Conservation (phyloP, 257 asterid species). For the Nicotiana sylvestris region DNA sequence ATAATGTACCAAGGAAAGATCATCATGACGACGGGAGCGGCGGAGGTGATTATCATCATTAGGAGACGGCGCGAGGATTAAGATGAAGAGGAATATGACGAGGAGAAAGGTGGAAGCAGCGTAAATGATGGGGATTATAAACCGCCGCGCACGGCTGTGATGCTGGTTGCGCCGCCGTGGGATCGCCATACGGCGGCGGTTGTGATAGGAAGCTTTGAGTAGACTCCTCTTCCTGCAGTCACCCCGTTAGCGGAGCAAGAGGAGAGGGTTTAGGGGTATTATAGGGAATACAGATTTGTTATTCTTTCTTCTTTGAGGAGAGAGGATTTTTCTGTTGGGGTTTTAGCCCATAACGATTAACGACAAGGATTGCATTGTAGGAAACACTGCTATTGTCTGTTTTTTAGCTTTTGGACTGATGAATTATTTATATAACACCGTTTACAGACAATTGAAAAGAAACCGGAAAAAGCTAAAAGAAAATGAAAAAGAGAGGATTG, state of each 20-base stretch:
- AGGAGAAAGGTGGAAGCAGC: slow-evolving; percentile 55
- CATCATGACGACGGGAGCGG: slow-evolving; percentile 24
- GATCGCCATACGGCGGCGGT: slow-evolving; percentile 48
- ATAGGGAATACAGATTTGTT: background rate
- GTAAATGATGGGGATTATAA: slow-evolving; percentile 46
- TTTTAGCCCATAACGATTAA: slow-evolving; percentile 1
- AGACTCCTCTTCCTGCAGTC: background rate
- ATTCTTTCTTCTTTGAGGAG: background rate
- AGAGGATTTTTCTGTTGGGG: background rate
- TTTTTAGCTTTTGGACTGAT: background rate
- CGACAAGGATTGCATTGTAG: background rate
- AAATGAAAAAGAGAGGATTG: background rate
- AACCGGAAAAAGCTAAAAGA: too few relatives aligned
- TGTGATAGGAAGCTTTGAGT: slow-evolving; percentile 12
- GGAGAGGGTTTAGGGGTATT: slow-evolving; percentile 2
- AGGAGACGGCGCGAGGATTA: slow-evolving; percentile 74
- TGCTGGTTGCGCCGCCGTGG: slow-evolving; percentile 79
- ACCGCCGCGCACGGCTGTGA: slow-evolving; percentile 37
- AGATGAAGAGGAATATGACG: slow-evolving; percentile 46
- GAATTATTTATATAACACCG: background rate
- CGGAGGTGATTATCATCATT: slow-evolving; percentile 45
- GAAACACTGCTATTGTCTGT: background rate
- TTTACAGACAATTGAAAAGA: background rate
- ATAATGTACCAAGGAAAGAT: slow-evolving; percentile 16
- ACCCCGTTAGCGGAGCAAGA: background rate